phyloP scores from a whole-genome alignment of 225 moss, liverwort and hornwort species.

The Straminergon stramineum region DNA sequence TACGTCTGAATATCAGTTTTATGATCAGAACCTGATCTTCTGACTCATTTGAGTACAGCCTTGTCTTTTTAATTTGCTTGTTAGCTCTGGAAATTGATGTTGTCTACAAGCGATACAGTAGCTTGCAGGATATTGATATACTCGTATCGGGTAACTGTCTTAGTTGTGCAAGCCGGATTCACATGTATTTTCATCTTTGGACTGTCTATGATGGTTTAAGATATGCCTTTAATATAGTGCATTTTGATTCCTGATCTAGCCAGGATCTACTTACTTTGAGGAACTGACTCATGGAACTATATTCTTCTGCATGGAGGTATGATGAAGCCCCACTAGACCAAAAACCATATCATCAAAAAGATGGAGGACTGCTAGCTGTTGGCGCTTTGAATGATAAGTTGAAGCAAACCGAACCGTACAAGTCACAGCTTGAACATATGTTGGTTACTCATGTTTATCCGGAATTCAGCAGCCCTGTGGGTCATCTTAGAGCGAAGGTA shows the following conservation, averaged over 20 bases:
- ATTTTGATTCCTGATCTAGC: background rate
- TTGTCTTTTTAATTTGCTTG: background rate
- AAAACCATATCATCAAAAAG: conserved; percentile 89
- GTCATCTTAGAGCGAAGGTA: conserved; percentile 97
- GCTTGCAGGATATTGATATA: background rate
- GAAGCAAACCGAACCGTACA: conserved; percentile 97
- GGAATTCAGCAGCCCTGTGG: conserved; percentile 85
- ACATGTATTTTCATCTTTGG: background rate
- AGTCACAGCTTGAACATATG: conserved; percentile 88
- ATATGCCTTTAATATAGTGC: background rate
- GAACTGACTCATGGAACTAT: background rate
- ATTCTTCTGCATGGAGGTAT: conserved; percentile 40
- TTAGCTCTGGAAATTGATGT: background rate
- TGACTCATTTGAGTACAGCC: background rate
- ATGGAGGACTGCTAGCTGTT: conserved; percentile 93
- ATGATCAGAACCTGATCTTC: background rate
- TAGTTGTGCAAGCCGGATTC: background rate
- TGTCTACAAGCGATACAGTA: background rate
- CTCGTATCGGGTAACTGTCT: background rate
- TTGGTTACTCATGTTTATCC: conserved; percentile 98
- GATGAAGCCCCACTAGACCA: conserved; percentile 71
- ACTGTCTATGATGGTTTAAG: background rate
- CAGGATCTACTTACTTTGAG: background rate
- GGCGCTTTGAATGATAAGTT: conserved; percentile 93
- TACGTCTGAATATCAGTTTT: background rate